phyloP scores from a whole-genome alignment of 2,329 filamentous ascomycete genomes.

The Aspergillus pseudoglaucus region DNA sequence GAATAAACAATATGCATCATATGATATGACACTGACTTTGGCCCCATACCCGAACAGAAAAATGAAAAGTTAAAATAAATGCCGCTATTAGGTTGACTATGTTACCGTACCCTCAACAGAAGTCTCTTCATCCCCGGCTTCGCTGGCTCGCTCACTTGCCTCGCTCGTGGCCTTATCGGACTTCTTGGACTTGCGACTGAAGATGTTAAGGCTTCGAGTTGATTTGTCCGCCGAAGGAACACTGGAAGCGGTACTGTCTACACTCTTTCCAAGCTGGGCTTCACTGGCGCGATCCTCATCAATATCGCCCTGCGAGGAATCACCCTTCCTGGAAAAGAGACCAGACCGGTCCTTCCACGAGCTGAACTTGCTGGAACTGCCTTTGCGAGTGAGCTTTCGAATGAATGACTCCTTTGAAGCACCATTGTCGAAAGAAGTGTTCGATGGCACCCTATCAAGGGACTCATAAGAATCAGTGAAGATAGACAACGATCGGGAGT shows the following conservation, averaged over 20 bases:
- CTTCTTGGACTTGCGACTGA: conserved; percentile 43
- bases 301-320: conserved; percentile 38
- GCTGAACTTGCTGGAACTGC: conserved; percentile 46
- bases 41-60: neutral
- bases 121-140: conserved; percentile 38
- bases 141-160: conserved; percentile 38
- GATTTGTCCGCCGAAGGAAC: conserved; percentile 38
- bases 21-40: no score
- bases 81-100: conserved; percentile 1
- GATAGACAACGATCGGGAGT: conserved; percentile 39
- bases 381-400: conserved; percentile 46
- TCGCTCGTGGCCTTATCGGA: conserved; percentile 37
- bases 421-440: conserved; percentile 34
- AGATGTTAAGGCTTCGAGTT: conserved; percentile 40
- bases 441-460: conserved; percentile 41
- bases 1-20: no score
- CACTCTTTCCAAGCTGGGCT: conserved; percentile 37
- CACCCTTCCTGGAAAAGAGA: conserved; percentile 42
- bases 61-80: no score
- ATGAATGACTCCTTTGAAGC: conserved; percentile 44
- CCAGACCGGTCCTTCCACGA: conserved; percentile 46
- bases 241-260: conserved; percentile 37
- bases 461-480: conserved; percentile 44
- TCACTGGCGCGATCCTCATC: conserved; percentile 38
- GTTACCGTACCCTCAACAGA: conserved; percentile 24